phyloP scores from a whole-genome alignment of 768 basidiomycete genomes.

The Leccinum pellstonianum region DNA sequence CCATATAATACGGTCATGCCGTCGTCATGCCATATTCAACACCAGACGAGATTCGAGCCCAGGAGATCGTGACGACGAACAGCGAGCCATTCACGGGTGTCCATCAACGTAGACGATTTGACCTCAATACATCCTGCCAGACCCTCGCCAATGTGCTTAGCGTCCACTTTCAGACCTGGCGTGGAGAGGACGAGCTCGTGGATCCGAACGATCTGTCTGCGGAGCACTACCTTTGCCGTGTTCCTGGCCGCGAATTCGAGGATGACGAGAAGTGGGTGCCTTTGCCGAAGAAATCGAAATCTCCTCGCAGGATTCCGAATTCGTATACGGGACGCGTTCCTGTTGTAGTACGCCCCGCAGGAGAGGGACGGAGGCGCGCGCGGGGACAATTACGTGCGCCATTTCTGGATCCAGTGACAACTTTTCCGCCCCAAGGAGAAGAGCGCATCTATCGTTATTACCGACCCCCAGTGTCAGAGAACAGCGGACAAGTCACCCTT shows the following conservation, averaged over 20 bases:
- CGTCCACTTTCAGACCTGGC: neutral
- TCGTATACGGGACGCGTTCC: slow-evolving; percentile 1
- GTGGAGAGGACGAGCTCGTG: neutral
- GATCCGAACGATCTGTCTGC: slow-evolving; percentile 10
- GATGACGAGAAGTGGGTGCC: slow-evolving; percentile 24
- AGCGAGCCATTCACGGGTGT: slow-evolving; percentile 8
- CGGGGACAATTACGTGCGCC: slow-evolving; percentile 4
- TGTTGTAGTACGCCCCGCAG: slow-evolving; percentile 3
- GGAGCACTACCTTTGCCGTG: neutral
- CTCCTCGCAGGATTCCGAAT: too few relatives aligned
- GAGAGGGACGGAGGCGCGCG: slow-evolving; percentile 8
- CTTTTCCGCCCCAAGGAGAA: slow-evolving; percentile 16
- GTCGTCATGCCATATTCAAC: slow-evolving; percentile 11
- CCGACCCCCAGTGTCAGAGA: accelerated
- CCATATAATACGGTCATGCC: too few relatives aligned
- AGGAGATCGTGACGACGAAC: slow-evolving; percentile 6
- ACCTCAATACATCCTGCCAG: slow-evolving; percentile 18
- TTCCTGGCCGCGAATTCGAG: neutral
- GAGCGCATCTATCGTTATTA: slow-evolving; percentile 12
- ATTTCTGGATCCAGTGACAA: slow-evolving; percentile 4
- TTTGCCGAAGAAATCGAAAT: slow-evolving; percentile 4
- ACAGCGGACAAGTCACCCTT: neutral
- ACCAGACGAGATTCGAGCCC: slow-evolving; percentile 2
- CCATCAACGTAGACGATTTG: slow-evolving; percentile 3
- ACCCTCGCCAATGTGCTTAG: slow-evolving; percentile 7